Conservation (phyloP, 306 rosid species). For the Potentilla sterilis region DNA sequence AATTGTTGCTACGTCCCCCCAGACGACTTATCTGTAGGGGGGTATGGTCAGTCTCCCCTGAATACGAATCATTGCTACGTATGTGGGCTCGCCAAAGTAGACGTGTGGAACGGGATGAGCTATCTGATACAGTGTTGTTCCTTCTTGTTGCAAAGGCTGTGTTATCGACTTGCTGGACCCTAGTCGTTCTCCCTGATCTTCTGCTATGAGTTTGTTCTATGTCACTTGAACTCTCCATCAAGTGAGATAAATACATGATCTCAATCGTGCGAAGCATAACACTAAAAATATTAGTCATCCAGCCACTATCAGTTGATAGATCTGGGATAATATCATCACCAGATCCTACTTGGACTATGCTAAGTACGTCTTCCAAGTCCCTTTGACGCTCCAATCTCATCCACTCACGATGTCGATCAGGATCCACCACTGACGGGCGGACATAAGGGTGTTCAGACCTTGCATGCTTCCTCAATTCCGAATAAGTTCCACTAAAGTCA, state of each 20-base stretch:
- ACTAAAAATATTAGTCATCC: constrained; percentile 36
- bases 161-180: constrained; percentile 31
- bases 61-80: constrained; percentile 29
- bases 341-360: constrained; percentile 47
- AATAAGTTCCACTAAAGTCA: constrained; percentile 59
- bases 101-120: constrained; percentile 26
- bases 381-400: constrained; percentile 63
- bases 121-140: constrained; percentile 39
- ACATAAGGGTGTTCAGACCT: constrained; percentile 71
- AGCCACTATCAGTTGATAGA: constrained; percentile 20
- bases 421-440: constrained; percentile 75
- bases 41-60: constrained; percentile 22
- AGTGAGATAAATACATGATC: constrained; percentile 20
- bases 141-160: constrained; percentile 42
- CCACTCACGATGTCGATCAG: constrained; percentile 57
- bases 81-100: constrained; percentile 38
- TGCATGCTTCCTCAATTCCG: constrained; percentile 78
- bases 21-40: neutral
- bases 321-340: constrained; percentile 29
- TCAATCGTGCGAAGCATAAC: constrained; percentile 37
- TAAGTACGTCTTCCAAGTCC: constrained; percentile 54
- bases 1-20: constrained; percentile 33
- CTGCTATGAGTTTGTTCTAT: constrained; percentile 36
- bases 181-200: constrained; percentile 37
- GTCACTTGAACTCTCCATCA: constrained; percentile 33